Base-by-base conservation (phyloP, 768 basidiomycete genomes). In the Leccinum olivaceopallidum region DNA sequence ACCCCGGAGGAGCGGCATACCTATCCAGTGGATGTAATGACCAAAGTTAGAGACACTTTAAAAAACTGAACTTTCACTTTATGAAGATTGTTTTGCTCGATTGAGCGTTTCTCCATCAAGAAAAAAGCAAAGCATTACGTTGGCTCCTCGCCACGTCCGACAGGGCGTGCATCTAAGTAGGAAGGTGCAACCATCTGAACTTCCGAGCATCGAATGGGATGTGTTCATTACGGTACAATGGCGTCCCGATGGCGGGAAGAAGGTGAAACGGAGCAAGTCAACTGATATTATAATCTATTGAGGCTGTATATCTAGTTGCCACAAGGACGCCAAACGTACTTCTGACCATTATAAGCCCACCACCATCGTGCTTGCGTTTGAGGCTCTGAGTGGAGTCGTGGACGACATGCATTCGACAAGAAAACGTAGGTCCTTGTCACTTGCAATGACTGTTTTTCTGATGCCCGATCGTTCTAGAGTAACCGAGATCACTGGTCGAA, bases 21-120 rank as follows among this genome's bases (percentile, higher is more conserved):
- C 60, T 65, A 54, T 53, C 39, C 13, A 22, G 58, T 50, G 30
- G 60, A 55, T 62, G 60, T 71, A 60, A 63, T 58, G 59, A 59
- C 59, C 13, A 60, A 61, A 65, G 60, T 63, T 70, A 61, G 65
- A 63, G 50, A 36, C 34, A 36, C 13, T 2, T 36, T 36, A 5
- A 59, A 60, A 67, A 54, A 8, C 30, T 5, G 48, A 56, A 30
- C 53, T 36, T 64, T 30, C 49, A n/a, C 16, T 14, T 42, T 12
- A 22, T 51, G 39, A 51, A 30, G 54, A 20, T 36, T 1, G 32
- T 48, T 42, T 54, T 49, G 6, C 12, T 58, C 28, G n/a, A 42
- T 37, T 20, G 30, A 44, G n/a, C 9, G 13, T 20, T 39, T 39
- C 16, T 18, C 37, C 8, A 3, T 39, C 22, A 22, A 22, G 37